These are phyloP conservation scores for Aspergillus sclerotiicarbonarius DNA, from an alignment of 495 filamentous ascomycete genomes.

Conservation along the genomic window DNA sequence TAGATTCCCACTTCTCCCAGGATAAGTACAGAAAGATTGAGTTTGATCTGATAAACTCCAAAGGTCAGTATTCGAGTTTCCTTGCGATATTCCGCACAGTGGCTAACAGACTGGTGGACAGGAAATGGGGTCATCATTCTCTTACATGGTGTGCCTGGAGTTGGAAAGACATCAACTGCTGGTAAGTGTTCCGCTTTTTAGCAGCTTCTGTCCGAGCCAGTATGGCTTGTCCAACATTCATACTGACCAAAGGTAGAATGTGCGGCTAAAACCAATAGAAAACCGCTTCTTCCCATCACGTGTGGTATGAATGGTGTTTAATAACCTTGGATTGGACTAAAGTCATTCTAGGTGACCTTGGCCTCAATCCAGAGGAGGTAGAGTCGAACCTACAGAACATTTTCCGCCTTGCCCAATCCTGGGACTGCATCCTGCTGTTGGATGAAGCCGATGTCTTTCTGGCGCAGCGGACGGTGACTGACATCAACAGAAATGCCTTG, in stretches of 20 bases:
- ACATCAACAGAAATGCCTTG: background rate
- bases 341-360: background rate
- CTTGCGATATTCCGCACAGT: background rate
- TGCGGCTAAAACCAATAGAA: background rate
- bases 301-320: background rate
- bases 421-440: slow-evolving; percentile 6
- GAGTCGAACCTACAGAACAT: background rate
- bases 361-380: background rate
- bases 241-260: too few species aligned
- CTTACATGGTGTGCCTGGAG: slow-evolving; percentile 4
- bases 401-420: background rate
- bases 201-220: too few species aligned
- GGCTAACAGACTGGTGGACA: background rate
- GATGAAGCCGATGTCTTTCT: slow-evolving; percentile 13
- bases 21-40: background rate
- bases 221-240: too few species aligned
- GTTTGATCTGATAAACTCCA: background rate
- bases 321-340: slow-evolving; percentile 1
- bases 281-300: background rate
- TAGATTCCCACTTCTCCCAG: background rate
- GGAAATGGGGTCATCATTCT: background rate
- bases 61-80: background rate
- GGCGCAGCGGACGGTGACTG: background rate
- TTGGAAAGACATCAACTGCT: slow-evolving; percentile 11
- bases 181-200: background rate